These are phyloP conservation scores for Microdochium paspali DNA, from an alignment of 2,329 filamentous ascomycete species.

Conservation along the genomic window DNA sequence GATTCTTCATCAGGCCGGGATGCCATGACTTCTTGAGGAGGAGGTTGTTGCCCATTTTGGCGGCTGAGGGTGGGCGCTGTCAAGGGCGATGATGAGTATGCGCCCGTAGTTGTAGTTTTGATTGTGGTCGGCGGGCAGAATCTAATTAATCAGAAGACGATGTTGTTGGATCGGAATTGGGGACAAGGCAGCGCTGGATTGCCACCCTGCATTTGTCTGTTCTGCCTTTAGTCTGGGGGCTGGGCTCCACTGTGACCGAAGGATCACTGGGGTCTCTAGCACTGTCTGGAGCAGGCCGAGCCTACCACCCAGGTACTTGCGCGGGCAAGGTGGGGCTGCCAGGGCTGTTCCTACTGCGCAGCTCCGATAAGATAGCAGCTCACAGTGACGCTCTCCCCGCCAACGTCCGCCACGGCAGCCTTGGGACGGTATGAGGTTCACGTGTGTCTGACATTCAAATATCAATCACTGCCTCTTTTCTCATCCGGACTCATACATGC, in stretches of 20 bases:
- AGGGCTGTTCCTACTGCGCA: background rate
- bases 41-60: constrained; percentile 82
- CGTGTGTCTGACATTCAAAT: background rate
- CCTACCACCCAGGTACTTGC: background rate
- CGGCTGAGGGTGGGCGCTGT: constrained; percentile 24
- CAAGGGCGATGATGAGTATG: background rate
- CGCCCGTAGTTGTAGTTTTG: background rate
- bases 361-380: constrained; percentile 7
- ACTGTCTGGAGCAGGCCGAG: background rate
- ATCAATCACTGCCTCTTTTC: background rate
- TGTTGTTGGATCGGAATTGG: too few species aligned
- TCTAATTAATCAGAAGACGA: too few species aligned
- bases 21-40: constrained; percentile 96
- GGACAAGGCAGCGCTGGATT: too few species aligned
- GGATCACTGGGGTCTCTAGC: background rate
- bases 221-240: too few species aligned
- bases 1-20: constrained; percentile 82
- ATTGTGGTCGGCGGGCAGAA: too few species aligned
- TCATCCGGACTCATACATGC: background rate
- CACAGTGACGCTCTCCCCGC: background rate
- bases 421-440: background rate
- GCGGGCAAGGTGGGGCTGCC: background rate
- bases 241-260: background rate
- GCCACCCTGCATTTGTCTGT: too few species aligned
- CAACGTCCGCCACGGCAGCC: background rate